phyloP scores from a whole-genome alignment of 2,329 filamentous ascomycete genomes.

The Paracorniculantispora psalliotae region DNA sequence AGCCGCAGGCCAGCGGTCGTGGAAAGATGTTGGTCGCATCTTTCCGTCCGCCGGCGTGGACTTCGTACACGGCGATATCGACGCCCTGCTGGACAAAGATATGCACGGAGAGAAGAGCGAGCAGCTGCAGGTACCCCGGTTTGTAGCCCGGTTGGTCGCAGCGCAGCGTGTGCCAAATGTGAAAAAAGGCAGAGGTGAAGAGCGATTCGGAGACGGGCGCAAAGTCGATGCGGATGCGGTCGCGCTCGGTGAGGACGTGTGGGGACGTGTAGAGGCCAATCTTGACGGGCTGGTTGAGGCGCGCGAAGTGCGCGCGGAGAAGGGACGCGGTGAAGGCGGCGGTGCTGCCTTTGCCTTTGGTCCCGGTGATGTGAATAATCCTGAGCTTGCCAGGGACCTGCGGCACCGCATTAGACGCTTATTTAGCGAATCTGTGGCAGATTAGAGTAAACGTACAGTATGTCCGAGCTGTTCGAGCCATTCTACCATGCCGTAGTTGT shows the following conservation, averaged over 20 bases:
- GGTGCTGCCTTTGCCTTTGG: conserved; percentile 51
- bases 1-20: conserved; percentile 36
- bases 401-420: not conserved
- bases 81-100: conserved; percentile 40
- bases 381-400: conserved; percentile 28
- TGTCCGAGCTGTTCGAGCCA: conserved; percentile 10
- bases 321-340: conserved; percentile 43
- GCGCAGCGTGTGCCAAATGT: conserved; percentile 35
- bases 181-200: conserved; percentile 41
- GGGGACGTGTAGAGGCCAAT: conserved; percentile 47
- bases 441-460: not conserved
- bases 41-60: conserved; percentile 40
- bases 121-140: conserved; percentile 32
- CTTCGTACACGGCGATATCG: conserved; percentile 41
- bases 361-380: conserved; percentile 47
- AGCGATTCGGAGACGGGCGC: conserved; percentile 29
- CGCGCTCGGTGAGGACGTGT: conserved; percentile 37
- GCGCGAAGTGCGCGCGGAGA: conserved; percentile 26
- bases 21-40: conserved; percentile 45
- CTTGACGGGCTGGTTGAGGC: conserved; percentile 22
- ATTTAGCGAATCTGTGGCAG: not conserved
- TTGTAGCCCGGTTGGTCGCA: conserved; percentile 6
- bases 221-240: conserved; percentile 39
- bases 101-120: conserved; percentile 40
- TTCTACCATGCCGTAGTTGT: conserved; percentile 5